Conservation (phyloP, 2,329 filamentous ascomycete species). For the Diplodia seriata region DNA sequence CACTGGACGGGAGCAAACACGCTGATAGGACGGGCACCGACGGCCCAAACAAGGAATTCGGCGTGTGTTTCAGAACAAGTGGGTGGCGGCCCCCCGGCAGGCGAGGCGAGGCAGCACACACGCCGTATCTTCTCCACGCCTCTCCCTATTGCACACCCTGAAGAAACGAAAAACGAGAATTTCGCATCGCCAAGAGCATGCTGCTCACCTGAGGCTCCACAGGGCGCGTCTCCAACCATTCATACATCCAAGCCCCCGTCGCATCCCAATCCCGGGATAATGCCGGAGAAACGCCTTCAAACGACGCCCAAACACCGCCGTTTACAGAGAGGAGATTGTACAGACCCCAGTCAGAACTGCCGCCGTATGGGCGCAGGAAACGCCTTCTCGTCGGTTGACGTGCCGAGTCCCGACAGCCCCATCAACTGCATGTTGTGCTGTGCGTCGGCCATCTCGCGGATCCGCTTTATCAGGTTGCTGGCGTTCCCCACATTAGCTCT, state of each 20-base stretch:
- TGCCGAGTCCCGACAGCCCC: slow-evolving; percentile 20
- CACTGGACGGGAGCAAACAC: neutral
- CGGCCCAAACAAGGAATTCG: neutral
- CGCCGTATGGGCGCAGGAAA: slow-evolving; percentile 16
- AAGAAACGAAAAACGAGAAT: neutral
- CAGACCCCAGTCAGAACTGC: slow-evolving; percentile 6
- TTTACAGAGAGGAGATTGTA: neutral
- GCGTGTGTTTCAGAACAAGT: neutral
- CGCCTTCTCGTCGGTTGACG: neutral
- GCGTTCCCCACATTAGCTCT: neutral
- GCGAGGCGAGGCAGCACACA: neutral
- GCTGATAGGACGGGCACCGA: neutral
- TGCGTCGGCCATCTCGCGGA: slow-evolving; percentile 51
- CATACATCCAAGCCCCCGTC: neutral
- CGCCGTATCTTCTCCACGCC: neutral
- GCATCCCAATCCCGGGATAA: neutral
- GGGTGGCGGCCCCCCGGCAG: neutral
- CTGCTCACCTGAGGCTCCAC: slow-evolving; percentile 7
- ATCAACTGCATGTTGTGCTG: slow-evolving; percentile 34
- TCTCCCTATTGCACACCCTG: neutral
- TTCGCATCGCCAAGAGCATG: neutral
- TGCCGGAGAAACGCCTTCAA: neutral
- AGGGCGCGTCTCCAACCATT: neutral
- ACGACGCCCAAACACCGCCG: neutral
- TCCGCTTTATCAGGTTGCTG: slow-evolving; percentile 55